Evolutionary conservation across 2,329 filamentous ascomycete species (phyloP).

Genomic region (Conoideocrella luteorostrata): DNA sequence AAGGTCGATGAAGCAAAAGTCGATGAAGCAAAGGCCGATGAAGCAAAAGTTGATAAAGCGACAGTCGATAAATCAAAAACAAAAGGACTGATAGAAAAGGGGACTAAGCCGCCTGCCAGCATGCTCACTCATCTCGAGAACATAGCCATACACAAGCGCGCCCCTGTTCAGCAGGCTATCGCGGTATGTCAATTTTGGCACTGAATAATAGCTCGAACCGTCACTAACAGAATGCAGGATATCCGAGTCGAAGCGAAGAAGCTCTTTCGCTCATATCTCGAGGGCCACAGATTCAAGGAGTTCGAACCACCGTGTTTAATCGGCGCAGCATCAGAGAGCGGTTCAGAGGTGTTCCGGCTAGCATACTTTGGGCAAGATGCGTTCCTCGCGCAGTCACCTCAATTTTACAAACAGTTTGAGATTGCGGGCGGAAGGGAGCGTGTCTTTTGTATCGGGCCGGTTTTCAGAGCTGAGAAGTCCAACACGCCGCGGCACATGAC

Average conservation of each 20-base stretch:
- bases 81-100: too few species aligned
- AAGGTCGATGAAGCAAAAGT: constrained; percentile 26
- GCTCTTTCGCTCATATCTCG: constrained; percentile 71
- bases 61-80: too few species aligned
- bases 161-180: constrained; percentile 85
- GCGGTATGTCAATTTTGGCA: constrained; percentile 47
- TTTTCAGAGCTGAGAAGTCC: constrained; percentile 80
- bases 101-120: constrained; percentile 47
- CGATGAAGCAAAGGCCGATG: constrained; percentile 30
- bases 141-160: constrained; percentile 85
- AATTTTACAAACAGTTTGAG: constrained; percentile 84
- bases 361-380: constrained; percentile 84
- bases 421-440: constrained; percentile 73
- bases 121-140: constrained; percentile 86
- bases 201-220: neutral
- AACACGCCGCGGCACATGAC: constrained; percentile 83
- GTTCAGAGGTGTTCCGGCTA: constrained; percentile 83
- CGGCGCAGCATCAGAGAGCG: constrained; percentile 85
- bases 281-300: constrained; percentile 66
- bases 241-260: constrained; percentile 52
- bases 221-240: constrained; percentile 13
- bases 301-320: constrained; percentile 89
- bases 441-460: constrained; percentile 72
- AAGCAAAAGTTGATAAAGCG: constrained; percentile 17
- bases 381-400: constrained; percentile 72